These are phyloP conservation scores for Sporothrix pseudoabietina DNA, from an alignment of 2,329 filamentous ascomycete species.

Conservation along the genomic window DNA sequence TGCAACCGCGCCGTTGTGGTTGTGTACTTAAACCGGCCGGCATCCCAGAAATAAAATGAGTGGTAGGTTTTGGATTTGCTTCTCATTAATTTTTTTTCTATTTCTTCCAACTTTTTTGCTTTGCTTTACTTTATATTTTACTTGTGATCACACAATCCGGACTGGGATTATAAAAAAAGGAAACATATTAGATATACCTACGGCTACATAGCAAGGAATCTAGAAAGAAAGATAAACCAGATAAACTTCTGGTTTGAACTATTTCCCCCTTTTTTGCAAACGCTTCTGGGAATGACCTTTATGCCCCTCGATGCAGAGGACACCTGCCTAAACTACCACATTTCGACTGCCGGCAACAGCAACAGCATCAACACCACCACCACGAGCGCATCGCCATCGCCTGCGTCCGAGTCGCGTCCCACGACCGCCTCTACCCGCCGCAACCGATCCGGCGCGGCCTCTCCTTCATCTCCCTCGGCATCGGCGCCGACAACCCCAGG, in stretches of 20 bases:
- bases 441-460: constrained; percentile 5
- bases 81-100: neutral
- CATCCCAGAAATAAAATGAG: neutral
- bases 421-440: neutral
- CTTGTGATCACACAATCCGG: neutral
- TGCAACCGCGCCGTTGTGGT: neutral
- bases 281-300: constrained; percentile 39
- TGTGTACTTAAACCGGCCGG: constrained; percentile 20
- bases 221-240: constrained; percentile 22
- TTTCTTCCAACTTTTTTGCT: neutral
- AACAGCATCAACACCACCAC: neutral
- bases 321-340: constrained; percentile 46
- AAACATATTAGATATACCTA: constrained; percentile 26
- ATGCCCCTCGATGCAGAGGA: constrained; percentile 43
- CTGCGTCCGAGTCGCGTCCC: neutral
- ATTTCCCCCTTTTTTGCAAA: neutral
- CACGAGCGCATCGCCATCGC: neutral
- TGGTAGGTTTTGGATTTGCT: neutral
- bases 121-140: neutral
- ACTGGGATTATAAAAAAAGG: constrained; percentile 4
- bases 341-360: neutral
- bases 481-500: neutral
- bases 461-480: constrained; percentile 3
- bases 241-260: neutral
- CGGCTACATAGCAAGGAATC: constrained; percentile 27